Evolutionary conservation across 2,329 filamentous ascomycete species (phyloP), one percentile per base, ranked within the genome.

Genomic region (Penicillium sp.): DNA sequence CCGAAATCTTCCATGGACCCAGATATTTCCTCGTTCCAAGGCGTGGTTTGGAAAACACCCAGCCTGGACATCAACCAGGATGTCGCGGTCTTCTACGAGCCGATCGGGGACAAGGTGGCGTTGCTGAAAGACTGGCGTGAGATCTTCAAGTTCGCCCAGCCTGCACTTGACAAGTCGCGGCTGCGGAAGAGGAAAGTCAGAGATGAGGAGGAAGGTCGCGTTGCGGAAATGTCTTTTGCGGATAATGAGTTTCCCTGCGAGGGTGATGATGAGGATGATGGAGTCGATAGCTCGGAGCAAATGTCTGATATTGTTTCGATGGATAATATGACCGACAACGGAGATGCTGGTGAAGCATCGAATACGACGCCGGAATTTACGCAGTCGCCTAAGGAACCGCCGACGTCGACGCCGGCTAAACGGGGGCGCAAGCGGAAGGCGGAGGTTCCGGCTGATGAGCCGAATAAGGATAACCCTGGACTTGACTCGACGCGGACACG

Each of bases 71-170:
- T 60, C 6, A 59, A 70, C 9, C 44, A 52, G 36, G 62, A 65
- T 39, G 33, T 62, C 13, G 46, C 60, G 2, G 59, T 65, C 2
- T 59, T 71, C 10, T 74, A 77, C 48, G 66, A 74, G 24, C 72
- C 72, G 3, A 63, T 72, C 3, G 73, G 73, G 3, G 71, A 76
- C 19, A 73, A 73, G 48, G 75, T 80, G 0, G 70, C 77, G 2
- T 56, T 80, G 16, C 65, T 79, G 44, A 73, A 75, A 57, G 75
- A 79, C 59, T 79, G 77, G 76, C 69, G 75, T 18, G 74, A 79
- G 52, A 60, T 77, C 2, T 79, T 79, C 57, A 71, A 72, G 36
- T 60, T 67, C 13, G 65, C 69, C 0, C 66, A 74, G 48, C 71
- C 70, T 5, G 62, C 63, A 16, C 64, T 67, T 43, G 67, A 67